These are phyloP conservation scores for Puccinia brachypodii DNA, from an alignment of 1,284 basidiomycete species.

Conservation along the genomic window DNA sequence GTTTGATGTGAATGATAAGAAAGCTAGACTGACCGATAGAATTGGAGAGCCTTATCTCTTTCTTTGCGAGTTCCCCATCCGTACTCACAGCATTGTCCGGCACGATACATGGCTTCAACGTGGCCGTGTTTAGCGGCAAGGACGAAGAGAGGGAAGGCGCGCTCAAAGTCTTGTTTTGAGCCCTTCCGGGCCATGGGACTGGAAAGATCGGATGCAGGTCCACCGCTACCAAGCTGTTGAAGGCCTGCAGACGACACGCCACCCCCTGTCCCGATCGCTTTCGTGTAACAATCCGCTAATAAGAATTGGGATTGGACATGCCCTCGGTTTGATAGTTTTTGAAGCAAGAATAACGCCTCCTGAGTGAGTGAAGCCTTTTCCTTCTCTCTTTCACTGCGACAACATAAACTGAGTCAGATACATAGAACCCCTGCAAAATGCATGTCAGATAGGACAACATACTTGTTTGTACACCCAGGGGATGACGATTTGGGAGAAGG, in stretches of 20 bases:
- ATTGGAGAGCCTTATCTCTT: slow-evolving; percentile 84
- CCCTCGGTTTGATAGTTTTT: slow-evolving; percentile 86
- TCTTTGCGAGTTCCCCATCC: slow-evolving; percentile 97
- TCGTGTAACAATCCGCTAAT: slow-evolving; percentile 94
- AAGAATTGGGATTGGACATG: slow-evolving; percentile 95
- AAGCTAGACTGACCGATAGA: slow-evolving; percentile 65
- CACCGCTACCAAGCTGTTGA: background rate
- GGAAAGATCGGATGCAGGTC: background rate
- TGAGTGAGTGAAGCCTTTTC: slow-evolving; percentile 82
- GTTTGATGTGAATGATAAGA: background rate
- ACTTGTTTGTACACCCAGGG: slow-evolving; percentile 37
- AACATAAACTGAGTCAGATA: background rate
- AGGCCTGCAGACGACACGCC: slow-evolving; percentile 7
- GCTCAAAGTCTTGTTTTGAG: slow-evolving; percentile 90
- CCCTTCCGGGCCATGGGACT: slow-evolving; percentile 48
- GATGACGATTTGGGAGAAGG: slow-evolving; percentile 57
- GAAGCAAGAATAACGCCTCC: slow-evolving; percentile 81
- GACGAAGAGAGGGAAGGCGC: slow-evolving; percentile 92
- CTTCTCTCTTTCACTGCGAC: slow-evolving; percentile 48
- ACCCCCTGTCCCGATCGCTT: slow-evolving; percentile 76
- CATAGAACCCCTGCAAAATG: slow-evolving; percentile 49
- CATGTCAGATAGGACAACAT: slow-evolving; percentile 47
- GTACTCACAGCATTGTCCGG: slow-evolving; percentile 97
- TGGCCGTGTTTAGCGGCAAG: slow-evolving; percentile 98
- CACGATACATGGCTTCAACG: slow-evolving; percentile 90